phyloP scores from a whole-genome alignment of 495 filamentous ascomycete genomes.

The Podospora sp. region DNA sequence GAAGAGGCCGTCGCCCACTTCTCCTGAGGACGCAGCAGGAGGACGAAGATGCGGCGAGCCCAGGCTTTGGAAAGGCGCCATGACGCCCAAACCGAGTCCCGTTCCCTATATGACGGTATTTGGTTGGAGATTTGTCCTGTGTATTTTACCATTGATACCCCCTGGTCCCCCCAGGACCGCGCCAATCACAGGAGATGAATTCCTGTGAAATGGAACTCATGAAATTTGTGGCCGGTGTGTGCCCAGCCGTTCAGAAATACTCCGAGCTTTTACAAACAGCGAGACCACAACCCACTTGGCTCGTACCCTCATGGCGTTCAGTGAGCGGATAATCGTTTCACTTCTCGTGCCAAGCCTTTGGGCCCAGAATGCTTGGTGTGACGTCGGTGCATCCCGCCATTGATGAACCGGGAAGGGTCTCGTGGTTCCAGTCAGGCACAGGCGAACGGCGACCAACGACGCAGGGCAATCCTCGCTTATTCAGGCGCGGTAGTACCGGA shows the following conservation, averaged over 20 bases:
- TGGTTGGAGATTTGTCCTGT: not conserved
- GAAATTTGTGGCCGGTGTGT: no score
- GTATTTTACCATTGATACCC: not conserved
- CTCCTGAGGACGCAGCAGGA: not conserved
- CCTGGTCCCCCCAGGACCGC: no score
- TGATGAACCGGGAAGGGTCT: conserved; percentile 3
- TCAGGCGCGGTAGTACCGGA: conserved; percentile 10
- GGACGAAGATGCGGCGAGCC: not conserved
- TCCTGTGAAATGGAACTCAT: not conserved
- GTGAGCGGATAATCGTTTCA: not conserved
- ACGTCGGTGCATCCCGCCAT: not conserved
- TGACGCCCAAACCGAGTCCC: not conserved
- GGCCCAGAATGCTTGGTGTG: not conserved
- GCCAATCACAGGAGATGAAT: not conserved
- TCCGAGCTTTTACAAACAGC: no score
- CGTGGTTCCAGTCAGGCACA: conserved; percentile 23
- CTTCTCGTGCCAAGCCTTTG: not conserved
- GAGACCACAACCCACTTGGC: not conserved
- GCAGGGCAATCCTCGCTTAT: conserved; percentile 10
- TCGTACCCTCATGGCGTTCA: not conserved
- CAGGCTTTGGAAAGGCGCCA: not conserved
- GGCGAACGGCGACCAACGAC: not conserved
- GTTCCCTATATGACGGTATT: not conserved
- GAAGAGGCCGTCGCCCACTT: conserved; percentile 16
- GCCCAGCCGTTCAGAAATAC: no score